A percentile compares a stretch with the other conserved stretches of the same genome.
Conservation (phyloP, 352 stramenopile genomes). For the Phytophthora aleatoria region DNA sequence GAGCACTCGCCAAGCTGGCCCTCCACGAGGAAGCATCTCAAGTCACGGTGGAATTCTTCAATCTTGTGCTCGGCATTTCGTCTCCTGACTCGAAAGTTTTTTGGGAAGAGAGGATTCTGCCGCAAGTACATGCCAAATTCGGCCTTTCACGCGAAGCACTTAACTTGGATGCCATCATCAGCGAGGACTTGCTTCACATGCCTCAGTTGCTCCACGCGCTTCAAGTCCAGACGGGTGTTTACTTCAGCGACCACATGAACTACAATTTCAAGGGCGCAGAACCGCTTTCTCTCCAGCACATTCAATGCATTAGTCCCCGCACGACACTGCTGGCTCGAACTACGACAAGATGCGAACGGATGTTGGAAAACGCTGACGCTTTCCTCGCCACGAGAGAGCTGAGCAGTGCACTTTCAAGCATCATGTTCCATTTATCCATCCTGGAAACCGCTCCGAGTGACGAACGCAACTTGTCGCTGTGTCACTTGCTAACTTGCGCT, state of each 20-base stretch:
- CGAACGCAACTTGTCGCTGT: constrained; percentile 36
- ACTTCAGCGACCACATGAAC: constrained; percentile 33
- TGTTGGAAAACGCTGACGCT: constrained; percentile 29
- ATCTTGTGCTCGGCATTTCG: constrained; percentile 47
- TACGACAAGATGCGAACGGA: constrained; percentile 27
- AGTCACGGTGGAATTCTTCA: constrained; percentile 57
- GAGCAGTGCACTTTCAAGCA: constrained; percentile 30
- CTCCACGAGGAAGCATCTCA: constrained; percentile 26
- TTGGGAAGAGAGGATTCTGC: constrained; percentile 60
- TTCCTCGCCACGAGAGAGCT: constrained; percentile 30
- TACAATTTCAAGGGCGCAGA: constrained; percentile 42
- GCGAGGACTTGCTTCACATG: constrained; percentile 49
- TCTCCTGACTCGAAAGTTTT: constrained; percentile 41
- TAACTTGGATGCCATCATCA: constrained; percentile 37
- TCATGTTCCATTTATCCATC: constrained; percentile 54
- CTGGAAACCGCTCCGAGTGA: constrained; percentile 37
- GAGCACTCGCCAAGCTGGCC: constrained; percentile 22
- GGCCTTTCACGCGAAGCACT: constrained; percentile 17
- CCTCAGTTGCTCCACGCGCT: constrained; percentile 60
- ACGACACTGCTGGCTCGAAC: constrained; percentile 37
- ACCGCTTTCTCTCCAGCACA: constrained; percentile 31
- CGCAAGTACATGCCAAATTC: constrained; percentile 53
- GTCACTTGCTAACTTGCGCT: constrained; percentile 42
- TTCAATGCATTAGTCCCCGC: constrained; percentile 21
- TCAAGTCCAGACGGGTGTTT: constrained; percentile 40